Percentiles rank a stretch among this genome's conserved stretches.
phyloP scores from a whole-genome alignment of 768 basidiomycete genomes.

The Dentipellis fragilis region DNA sequence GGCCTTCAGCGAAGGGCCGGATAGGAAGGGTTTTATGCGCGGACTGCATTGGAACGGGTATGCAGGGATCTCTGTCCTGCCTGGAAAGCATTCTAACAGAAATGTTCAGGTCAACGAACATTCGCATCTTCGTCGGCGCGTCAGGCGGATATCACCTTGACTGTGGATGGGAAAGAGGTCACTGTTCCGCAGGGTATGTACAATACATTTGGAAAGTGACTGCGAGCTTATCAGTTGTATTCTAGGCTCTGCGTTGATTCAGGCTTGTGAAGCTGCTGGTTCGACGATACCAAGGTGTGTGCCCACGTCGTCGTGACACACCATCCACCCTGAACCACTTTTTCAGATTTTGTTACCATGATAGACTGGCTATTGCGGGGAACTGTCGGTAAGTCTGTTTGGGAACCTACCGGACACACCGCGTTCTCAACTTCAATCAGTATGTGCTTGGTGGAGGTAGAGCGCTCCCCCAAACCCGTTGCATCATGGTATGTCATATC shows the following conservation, averaged over 20 bases:
- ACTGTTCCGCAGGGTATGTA: constrained; percentile 88
- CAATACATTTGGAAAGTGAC: background rate
- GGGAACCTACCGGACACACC: constrained; percentile 1
- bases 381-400: constrained; percentile 76
- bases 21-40: constrained; percentile 48
- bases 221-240: background rate
- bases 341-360: constrained; percentile 75
- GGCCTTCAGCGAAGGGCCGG: constrained; percentile 51
- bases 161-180: constrained; percentile 95
- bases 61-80: background rate
- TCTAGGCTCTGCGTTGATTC: constrained; percentile 86
- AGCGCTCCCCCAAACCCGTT: constrained; percentile 88
- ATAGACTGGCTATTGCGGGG: constrained; percentile 92
- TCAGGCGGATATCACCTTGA: constrained; percentile 79
- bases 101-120: constrained; percentile 35
- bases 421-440: constrained; percentile 27
- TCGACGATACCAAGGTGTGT: constrained; percentile 68
- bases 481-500: constrained; percentile 66
- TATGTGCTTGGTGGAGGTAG: constrained; percentile 99
- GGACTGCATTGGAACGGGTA: constrained; percentile 10
- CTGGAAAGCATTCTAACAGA: constrained; percentile 4
- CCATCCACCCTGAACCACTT: background rate
- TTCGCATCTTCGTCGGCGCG: constrained; percentile 58
- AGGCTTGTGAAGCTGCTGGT: constrained; percentile 89
- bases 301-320: background rate